A percentile compares a stretch with the other conserved stretches of the same genome.
Conservation (phyloP, 768 basidiomycete genomes). For the Amylocystis lapponica region DNA sequence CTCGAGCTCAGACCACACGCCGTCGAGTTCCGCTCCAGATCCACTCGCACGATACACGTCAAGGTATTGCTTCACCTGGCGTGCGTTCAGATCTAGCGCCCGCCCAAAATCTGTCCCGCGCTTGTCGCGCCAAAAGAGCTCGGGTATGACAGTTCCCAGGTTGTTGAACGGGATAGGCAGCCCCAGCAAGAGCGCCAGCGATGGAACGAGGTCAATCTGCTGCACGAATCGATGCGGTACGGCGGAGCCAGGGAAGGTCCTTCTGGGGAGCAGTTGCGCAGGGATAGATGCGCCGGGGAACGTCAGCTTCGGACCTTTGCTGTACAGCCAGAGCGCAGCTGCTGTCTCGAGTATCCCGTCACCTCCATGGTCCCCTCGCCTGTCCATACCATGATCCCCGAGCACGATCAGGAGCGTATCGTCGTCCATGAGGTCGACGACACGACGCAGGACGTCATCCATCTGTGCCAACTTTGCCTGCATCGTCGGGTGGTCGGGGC, state of each 20-base stretch:
- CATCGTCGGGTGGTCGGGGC: slow-evolving; percentile 86
- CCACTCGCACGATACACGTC: slow-evolving; percentile 66
- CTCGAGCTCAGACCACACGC: slow-evolving; percentile 50
- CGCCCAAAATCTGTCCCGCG: slow-evolving; percentile 37
- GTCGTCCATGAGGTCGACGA: slow-evolving; percentile 72
- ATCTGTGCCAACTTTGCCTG: slow-evolving; percentile 81
- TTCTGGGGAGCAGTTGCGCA: slow-evolving; percentile 44
- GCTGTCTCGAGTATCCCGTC: slow-evolving; percentile 83
- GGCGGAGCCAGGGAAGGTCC: slow-evolving; percentile 53
- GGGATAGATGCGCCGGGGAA: slow-evolving; percentile 33
- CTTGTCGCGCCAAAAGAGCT: slow-evolving; percentile 66
- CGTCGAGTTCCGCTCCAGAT: slow-evolving; percentile 70
- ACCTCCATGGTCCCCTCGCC: slow-evolving; percentile 91
- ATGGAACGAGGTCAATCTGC: slow-evolving; percentile 91
- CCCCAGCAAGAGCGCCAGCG: slow-evolving; percentile 84
- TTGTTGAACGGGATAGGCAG: slow-evolving; percentile 95
- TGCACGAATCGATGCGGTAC: slow-evolving; percentile 61
- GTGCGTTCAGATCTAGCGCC: slow-evolving; percentile 66
- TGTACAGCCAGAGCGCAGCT: slow-evolving; percentile 88
- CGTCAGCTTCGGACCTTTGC: slow-evolving; percentile 61
- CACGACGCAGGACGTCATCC: slow-evolving; percentile 67
- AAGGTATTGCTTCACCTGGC: slow-evolving; percentile 74
- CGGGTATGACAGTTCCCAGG: slow-evolving; percentile 87
- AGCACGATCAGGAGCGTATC: slow-evolving; percentile 88
- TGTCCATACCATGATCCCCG: slow-evolving; percentile 98